Conservation (phyloP, 2,329 filamentous ascomycete species). For the Lasiodiplodia citricola region DNA sequence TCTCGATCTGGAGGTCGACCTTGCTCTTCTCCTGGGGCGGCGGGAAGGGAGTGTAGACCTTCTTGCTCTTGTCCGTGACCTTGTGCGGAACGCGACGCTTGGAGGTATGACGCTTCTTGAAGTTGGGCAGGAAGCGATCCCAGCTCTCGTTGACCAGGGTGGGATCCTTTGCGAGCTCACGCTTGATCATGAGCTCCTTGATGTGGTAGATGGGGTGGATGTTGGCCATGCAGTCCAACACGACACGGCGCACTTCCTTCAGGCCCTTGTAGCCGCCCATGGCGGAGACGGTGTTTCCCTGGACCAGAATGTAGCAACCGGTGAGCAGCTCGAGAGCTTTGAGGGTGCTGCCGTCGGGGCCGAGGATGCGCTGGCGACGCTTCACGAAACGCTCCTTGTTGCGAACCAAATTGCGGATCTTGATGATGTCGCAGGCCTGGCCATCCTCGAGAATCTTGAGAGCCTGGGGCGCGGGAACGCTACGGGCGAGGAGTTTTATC, state of each 20-base stretch:
- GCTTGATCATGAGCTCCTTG: constrained; percentile 94
- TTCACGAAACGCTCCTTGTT: constrained; percentile 98
- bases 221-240: constrained; percentile 97
- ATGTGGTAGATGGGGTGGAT: constrained; percentile 91
- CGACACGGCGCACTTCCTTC: constrained; percentile 86
- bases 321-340: constrained; percentile 95
- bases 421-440: constrained; percentile 92
- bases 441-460: constrained; percentile 94
- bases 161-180: constrained; percentile 87
- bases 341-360: constrained; percentile 87
- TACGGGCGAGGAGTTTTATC: constrained; percentile 89
- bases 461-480: constrained; percentile 90
- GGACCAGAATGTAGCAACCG: constrained; percentile 89
- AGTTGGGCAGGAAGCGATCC: constrained; percentile 95
- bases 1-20: constrained; percentile 96
- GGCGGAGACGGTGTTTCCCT: constrained; percentile 90
- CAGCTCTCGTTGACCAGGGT: constrained; percentile 86
- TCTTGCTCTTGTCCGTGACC: constrained; percentile 92
- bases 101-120: constrained; percentile 90
- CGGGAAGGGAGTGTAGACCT: constrained; percentile 95
- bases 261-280: constrained; percentile 94
- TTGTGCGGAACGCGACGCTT: constrained; percentile 82
- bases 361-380: constrained; percentile 87
- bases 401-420: constrained; percentile 85
- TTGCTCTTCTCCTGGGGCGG: constrained; percentile 98